Percentiles rank a stretch among this genome's conserved stretches.
These are phyloP conservation scores for Psilocybe cyanescens DNA, from an alignment of 768 basidiomycete genomes.

Conservation along the genomic window DNA sequence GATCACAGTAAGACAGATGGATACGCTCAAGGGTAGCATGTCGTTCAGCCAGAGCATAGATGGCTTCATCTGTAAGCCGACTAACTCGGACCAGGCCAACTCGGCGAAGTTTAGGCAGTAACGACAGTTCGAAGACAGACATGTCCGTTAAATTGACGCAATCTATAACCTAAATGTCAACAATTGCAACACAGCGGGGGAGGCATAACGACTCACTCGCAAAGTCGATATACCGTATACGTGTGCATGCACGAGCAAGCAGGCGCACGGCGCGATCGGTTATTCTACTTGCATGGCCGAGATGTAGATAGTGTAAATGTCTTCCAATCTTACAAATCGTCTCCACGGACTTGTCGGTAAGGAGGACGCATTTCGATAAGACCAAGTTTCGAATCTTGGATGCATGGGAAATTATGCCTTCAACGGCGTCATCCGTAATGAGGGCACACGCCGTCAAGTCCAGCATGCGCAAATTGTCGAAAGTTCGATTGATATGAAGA, in stretches of 20 bases:
- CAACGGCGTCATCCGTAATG: slow-evolving; percentile 83
- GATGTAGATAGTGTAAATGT: slow-evolving; percentile 91
- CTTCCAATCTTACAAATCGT: slow-evolving; percentile 89
- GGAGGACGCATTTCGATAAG: slow-evolving; percentile 77
- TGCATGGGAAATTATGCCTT: slow-evolving; percentile 79
- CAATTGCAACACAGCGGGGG: slow-evolving; percentile 1
- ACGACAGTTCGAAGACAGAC: slow-evolving; percentile 90
- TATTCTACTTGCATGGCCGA: slow-evolving; percentile 89
- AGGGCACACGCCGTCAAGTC: slow-evolving; percentile 87
- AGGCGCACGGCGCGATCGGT: slow-evolving; percentile 87
- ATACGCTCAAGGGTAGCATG: slow-evolving; percentile 91
- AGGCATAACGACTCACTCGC: slow-evolving; percentile 67
- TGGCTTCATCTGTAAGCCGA: slow-evolving; percentile 92
- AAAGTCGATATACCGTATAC: slow-evolving; percentile 94
- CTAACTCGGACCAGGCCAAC: slow-evolving; percentile 94
- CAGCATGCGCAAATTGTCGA: slow-evolving; percentile 90
- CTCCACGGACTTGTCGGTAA: slow-evolving; percentile 84
- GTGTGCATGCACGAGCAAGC: slow-evolving; percentile 84
- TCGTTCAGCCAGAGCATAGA: slow-evolving; percentile 85
- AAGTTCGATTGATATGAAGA: slow-evolving; percentile 61
- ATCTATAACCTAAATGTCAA: slow-evolving; percentile 46
- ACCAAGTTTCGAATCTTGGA: slow-evolving; percentile 87
- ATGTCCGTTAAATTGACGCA: slow-evolving; percentile 89
- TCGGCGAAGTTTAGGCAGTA: slow-evolving; percentile 86
- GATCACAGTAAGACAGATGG: slow-evolving; percentile 96